Percentiles rank a stretch among this genome's conserved stretches.
phyloP scores from a whole-genome alignment of 2,329 filamentous ascomycete species.

The Diplodia intermedia region DNA sequence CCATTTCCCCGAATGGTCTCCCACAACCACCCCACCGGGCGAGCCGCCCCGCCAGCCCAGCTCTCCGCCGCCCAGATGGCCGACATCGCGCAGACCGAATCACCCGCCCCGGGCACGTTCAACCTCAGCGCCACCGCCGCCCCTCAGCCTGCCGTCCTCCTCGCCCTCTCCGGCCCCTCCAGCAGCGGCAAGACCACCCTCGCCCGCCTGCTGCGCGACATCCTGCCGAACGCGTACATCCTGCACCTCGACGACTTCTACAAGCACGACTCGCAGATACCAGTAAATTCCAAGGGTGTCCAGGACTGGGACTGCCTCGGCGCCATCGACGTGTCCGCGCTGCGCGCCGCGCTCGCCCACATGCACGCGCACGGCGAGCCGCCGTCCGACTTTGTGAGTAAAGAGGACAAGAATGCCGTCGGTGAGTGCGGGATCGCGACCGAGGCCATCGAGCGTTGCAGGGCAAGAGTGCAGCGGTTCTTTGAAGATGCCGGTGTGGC shows the following conservation, averaged over 20 bases:
- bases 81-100: slow-evolving; percentile 6
- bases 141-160: slow-evolving; percentile 58
- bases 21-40: slow-evolving; percentile 25
- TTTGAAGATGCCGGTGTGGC: background rate
- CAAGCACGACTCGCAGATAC: slow-evolving; percentile 73
- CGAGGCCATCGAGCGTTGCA: slow-evolving; percentile 49
- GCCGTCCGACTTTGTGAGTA: slow-evolving; percentile 59
- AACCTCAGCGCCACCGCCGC: slow-evolving; percentile 5
- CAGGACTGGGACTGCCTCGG: slow-evolving; percentile 92
- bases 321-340: slow-evolving; percentile 73
- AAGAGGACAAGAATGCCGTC: slow-evolving; percentile 65
- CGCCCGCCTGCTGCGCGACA: slow-evolving; percentile 79
- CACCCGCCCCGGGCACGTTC: slow-evolving; percentile 5
- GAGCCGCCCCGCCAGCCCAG: slow-evolving; percentile 1
- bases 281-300: slow-evolving; percentile 57
- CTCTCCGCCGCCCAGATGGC: slow-evolving; percentile 4
- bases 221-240: slow-evolving; percentile 77
- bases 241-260: slow-evolving; percentile 98
- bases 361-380: slow-evolving; percentile 72
- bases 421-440: slow-evolving; percentile 49
- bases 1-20: slow-evolving; percentile 9
- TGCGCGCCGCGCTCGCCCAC: slow-evolving; percentile 71
- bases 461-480: slow-evolving; percentile 34
- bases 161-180: slow-evolving; percentile 88
- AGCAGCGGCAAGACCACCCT: slow-evolving; percentile 96